phyloP scores from a whole-genome alignment of 805 yeast genomes.

The Candida dajiaensis region DNA sequence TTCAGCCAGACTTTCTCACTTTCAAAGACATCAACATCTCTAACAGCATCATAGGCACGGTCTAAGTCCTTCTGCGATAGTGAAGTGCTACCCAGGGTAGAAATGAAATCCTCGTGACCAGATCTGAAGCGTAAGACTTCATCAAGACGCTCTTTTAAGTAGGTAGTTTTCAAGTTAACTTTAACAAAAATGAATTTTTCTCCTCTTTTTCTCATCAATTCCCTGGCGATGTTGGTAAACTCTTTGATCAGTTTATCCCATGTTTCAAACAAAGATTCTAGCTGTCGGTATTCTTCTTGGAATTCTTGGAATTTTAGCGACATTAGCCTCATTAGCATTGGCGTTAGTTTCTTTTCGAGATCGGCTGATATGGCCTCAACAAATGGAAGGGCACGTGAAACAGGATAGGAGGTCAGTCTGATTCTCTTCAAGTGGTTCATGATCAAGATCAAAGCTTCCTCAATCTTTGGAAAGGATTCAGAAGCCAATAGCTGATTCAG shows the following conservation, averaged over 20 bases:
- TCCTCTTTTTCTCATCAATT: slow-evolving; percentile 63
- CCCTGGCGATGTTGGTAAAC: slow-evolving; percentile 63
- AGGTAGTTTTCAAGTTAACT: slow-evolving; percentile 39
- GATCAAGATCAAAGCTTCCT: slow-evolving; percentile 37
- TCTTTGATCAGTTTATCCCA: slow-evolving; percentile 63
- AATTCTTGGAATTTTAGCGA: slow-evolving; percentile 36
- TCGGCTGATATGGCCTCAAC: slow-evolving; percentile 62
- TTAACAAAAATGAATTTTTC: slow-evolving; percentile 65
- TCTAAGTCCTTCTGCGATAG: slow-evolving; percentile 27
- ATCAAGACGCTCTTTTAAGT: slow-evolving; percentile 37
- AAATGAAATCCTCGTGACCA: slow-evolving; percentile 45
- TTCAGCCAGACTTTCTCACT: slow-evolving; percentile 34
- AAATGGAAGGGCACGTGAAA: slow-evolving; percentile 55
- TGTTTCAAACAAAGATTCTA: slow-evolving; percentile 32
- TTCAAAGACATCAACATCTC: slow-evolving; percentile 32
- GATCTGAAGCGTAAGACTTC: slow-evolving; percentile 41
- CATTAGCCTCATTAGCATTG: slow-evolving; percentile 41
- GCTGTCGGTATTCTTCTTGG: slow-evolving; percentile 21
- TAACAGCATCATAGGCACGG: slow-evolving; percentile 36
- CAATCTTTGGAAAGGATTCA: slow-evolving; percentile 37
- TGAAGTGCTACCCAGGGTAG: slow-evolving; percentile 26
- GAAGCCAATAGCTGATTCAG: slow-evolving; percentile 50
- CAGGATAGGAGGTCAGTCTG: slow-evolving; percentile 55
- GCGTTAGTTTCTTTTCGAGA: slow-evolving; percentile 38
- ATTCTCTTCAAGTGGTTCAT: slow-evolving; percentile 63